phyloP scores from a whole-genome alignment of 768 basidiomycete species.

The Suillus subluteus region DNA sequence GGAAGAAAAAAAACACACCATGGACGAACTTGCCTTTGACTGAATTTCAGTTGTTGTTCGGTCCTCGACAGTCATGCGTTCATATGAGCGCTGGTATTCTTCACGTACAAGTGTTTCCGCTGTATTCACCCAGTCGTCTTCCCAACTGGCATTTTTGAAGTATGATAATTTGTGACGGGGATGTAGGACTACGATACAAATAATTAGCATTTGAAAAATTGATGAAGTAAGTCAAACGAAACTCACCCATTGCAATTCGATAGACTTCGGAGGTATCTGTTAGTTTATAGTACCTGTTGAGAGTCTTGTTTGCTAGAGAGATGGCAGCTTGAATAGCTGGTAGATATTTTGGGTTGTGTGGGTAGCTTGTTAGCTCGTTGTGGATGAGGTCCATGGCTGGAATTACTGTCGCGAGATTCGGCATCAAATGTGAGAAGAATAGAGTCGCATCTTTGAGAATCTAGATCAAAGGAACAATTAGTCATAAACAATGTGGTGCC shows the following conservation, averaged over 20 bases:
- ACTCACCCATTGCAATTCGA: slow-evolving; percentile 33
- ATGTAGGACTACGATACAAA: slow-evolving; percentile 29
- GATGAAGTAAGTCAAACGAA: neutral
- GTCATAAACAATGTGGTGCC: neutral
- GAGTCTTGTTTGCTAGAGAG: slow-evolving; percentile 9
- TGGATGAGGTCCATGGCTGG: slow-evolving; percentile 35
- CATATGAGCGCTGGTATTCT: slow-evolving; percentile 19
- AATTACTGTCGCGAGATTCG: slow-evolving; percentile 21
- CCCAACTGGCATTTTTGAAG: slow-evolving; percentile 30
- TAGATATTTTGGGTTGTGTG: slow-evolving; percentile 14
- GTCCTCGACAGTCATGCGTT: neutral
- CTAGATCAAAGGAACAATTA: slow-evolving; percentile 13
- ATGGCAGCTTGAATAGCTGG: slow-evolving; percentile 17
- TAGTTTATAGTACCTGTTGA: slow-evolving; percentile 24
- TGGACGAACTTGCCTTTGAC: slow-evolving; percentile 8
- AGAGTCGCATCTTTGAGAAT: slow-evolving; percentile 27
- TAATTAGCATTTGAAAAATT: slow-evolving; percentile 5
- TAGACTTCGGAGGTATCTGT: slow-evolving; percentile 29
- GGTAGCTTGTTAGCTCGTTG: slow-evolving; percentile 17
- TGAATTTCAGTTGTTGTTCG: slow-evolving; percentile 2
- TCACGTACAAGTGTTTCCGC: slow-evolving; percentile 26
- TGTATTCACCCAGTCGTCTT: slow-evolving; percentile 28
- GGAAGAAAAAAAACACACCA: slow-evolving; percentile 1
- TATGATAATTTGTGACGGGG: slow-evolving; percentile 32
- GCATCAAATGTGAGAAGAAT: slow-evolving; percentile 26